These are phyloP conservation scores for Amanita phalloides DNA, from an alignment of 768 basidiomycete genomes.

Conservation along the genomic window DNA sequence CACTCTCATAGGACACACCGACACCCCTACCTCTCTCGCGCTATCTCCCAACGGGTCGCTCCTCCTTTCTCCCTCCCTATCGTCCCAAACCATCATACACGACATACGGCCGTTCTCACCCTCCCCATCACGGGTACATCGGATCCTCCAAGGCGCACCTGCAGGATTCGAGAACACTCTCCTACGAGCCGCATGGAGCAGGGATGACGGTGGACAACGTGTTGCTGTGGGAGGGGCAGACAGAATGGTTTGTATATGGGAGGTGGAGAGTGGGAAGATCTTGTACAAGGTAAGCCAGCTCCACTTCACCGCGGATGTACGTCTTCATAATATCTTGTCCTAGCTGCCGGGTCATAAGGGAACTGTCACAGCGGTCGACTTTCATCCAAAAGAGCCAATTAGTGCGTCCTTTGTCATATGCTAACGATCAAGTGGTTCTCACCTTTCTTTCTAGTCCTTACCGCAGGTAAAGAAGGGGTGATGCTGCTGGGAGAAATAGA, in stretches of 20 bases:
- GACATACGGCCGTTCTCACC: slow-evolving; percentile 93
- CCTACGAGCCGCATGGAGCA: slow-evolving; percentile 81
- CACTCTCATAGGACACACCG: slow-evolving; percentile 73
- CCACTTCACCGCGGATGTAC: neutral
- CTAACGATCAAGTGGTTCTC: neutral
- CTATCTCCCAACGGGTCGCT: slow-evolving; percentile 84
- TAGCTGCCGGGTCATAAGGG: slow-evolving; percentile 95
- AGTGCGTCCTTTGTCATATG: slow-evolving; percentile 37
- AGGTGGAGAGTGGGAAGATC: slow-evolving; percentile 65
- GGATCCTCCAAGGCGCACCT: slow-evolving; percentile 72
- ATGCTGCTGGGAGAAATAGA: slow-evolving; percentile 91
- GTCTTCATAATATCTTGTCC: neutral
- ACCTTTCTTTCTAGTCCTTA: slow-evolving; percentile 52
- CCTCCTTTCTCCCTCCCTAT: slow-evolving; percentile 85
- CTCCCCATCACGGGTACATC: slow-evolving; percentile 70
- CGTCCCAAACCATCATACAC: slow-evolving; percentile 82
- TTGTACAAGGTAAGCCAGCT: slow-evolving; percentile 57
- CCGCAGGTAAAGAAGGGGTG: slow-evolving; percentile 86
- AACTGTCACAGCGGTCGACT: slow-evolving; percentile 91
- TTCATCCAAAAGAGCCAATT: slow-evolving; percentile 93
- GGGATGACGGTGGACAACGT: slow-evolving; percentile 68
- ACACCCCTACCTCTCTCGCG: slow-evolving; percentile 89
- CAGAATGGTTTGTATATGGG: slow-evolving; percentile 80
- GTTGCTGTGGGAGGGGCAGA: slow-evolving; percentile 89
- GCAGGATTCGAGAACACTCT: slow-evolving; percentile 91